These are phyloP conservation scores for Penicillium freii DNA, from an alignment of 2,329 filamentous ascomycete genomes.

Conservation along the genomic window DNA sequence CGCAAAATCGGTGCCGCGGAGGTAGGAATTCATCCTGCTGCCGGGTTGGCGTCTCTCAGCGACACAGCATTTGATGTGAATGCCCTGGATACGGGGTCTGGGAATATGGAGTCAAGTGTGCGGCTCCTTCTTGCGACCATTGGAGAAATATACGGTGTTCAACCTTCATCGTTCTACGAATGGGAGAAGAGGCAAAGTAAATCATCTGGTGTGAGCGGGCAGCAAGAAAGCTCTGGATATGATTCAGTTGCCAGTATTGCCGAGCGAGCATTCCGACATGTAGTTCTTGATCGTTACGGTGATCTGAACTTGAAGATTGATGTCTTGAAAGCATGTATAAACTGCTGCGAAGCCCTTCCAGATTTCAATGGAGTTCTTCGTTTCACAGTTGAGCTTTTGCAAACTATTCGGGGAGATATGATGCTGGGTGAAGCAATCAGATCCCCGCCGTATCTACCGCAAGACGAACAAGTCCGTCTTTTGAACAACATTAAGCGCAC, in stretches of 20 bases:
- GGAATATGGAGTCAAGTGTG: constrained; percentile 44
- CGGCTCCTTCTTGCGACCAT: constrained; percentile 39
- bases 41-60: constrained; percentile 73
- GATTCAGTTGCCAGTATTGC: constrained; percentile 41
- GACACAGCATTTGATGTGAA: constrained; percentile 48
- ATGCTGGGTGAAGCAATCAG: constrained; percentile 69
- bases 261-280: constrained; percentile 47
- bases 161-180: constrained; percentile 37
- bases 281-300: constrained; percentile 61
- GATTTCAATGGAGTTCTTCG: constrained; percentile 87
- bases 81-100: constrained; percentile 41
- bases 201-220: constrained; percentile 19
- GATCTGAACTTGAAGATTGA: constrained; percentile 79
- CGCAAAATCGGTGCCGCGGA: constrained; percentile 93
- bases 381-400: constrained; percentile 79
- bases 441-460: constrained; percentile 66
- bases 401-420: constrained; percentile 71
- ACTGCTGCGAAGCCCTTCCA: constrained; percentile 88
- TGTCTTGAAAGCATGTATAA: constrained; percentile 83
- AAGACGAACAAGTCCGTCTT: constrained; percentile 83
- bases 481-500: constrained; percentile 83
- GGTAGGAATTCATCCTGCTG: constrained; percentile 90
- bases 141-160: constrained; percentile 43
- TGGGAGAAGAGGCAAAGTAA: constrained; percentile 31
- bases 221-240: constrained; percentile 25